A percentile compares a stretch with the other conserved stretches of the same genome.
phyloP scores from a whole-genome alignment of 2,329 filamentous ascomycete species.

The Lasiodiplodia sp. region DNA sequence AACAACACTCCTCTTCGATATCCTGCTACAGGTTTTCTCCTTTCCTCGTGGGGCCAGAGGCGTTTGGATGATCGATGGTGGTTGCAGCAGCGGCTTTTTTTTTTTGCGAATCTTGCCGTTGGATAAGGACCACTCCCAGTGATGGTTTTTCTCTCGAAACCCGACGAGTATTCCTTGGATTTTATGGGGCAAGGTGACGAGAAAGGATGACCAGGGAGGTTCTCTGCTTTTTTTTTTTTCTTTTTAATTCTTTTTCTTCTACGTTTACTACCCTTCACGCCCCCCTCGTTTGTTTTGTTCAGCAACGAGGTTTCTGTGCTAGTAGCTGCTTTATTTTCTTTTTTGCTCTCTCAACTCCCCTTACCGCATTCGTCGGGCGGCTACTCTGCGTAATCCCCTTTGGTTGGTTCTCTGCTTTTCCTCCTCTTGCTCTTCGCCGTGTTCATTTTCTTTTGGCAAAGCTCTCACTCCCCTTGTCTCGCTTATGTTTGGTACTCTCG shows the following conservation, averaged over 20 bases:
- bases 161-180: constrained; percentile 22
- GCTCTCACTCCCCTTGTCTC: neutral
- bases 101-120: neutral
- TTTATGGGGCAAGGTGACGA: constrained; percentile 21
- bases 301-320: constrained; percentile 26
- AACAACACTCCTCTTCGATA: neutral
- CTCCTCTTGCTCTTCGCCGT: neutral
- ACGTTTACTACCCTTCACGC: neutral
- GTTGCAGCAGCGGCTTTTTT: neutral
- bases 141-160: neutral
- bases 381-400: constrained; percentile 12
- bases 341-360: neutral
- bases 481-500: neutral
- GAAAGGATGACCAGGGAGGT: constrained; percentile 16
- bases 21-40: neutral
- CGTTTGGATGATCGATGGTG: constrained; percentile 7
- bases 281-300: neutral
- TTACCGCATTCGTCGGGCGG: constrained; percentile 9
- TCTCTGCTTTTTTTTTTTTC: neutral
- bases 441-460: neutral
- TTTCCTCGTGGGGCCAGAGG: neutral
- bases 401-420: neutral
- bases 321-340: constrained; percentile 24
- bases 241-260: neutral
- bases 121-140: constrained; percentile 9